Percentiles rank a stretch among this genome's conserved stretches.
Evolutionary conservation across 345 rosid species (phyloP).

Genomic region (Populus alba): DNA sequence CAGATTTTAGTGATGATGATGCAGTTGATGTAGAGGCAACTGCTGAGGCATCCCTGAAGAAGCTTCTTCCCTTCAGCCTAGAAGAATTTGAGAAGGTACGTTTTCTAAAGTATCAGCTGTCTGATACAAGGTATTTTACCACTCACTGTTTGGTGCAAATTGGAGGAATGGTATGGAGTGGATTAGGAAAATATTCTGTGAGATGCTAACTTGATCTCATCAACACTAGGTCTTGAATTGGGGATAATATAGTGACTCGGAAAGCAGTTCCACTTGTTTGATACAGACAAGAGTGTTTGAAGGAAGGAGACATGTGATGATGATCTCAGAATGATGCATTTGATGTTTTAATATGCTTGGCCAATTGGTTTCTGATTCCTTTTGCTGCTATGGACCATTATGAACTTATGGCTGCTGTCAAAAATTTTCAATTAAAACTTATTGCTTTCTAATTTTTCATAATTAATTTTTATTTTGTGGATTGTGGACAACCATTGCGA

Average conservation of each 20-base stretch:
- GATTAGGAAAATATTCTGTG: background rate
- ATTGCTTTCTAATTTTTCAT: background rate
- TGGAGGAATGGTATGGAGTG: background rate
- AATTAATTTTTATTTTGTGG: background rate
- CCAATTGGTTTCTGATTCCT: background rate
- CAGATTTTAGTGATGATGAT: slow-evolving; percentile 70
- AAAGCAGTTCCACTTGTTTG: background rate
- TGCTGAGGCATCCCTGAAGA: slow-evolving; percentile 76
- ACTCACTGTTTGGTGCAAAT: background rate
- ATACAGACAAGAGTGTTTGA: background rate
- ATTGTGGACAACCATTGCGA: background rate
- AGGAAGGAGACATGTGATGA: background rate
- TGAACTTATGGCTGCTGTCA: background rate
- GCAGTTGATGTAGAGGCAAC: slow-evolving; percentile 62
- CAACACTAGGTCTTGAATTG: background rate
- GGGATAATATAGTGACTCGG: background rate
- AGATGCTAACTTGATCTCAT: background rate
- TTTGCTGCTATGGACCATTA: background rate
- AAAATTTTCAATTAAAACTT: background rate
- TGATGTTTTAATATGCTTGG: background rate
- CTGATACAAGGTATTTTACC: background rate
- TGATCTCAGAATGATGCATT: background rate
- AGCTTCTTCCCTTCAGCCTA: slow-evolving; percentile 64
- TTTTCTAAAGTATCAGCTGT: slow-evolving; percentile 3
- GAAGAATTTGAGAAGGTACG: slow-evolving; percentile 79